Base-by-base conservation (phyloP, 768 basidiomycete species). In the Calocybe gangraenosa region DNA sequence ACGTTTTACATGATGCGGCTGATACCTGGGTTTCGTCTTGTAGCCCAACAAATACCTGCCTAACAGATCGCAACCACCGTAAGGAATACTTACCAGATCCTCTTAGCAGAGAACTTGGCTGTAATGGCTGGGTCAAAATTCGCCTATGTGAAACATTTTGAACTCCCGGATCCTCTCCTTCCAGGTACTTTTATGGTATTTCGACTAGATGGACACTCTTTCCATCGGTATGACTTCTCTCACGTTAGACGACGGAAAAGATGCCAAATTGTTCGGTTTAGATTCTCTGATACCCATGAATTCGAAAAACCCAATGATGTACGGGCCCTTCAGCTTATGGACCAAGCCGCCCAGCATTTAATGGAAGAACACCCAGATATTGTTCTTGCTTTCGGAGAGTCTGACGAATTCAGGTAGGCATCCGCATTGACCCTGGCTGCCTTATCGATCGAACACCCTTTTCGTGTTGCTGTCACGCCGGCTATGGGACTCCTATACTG, bases 271-370 rank as follows among this genome's bases (percentile, higher is more conserved):
- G 13, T 28, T 13, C 38, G 10, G 31, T n/a, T n/a, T 53, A 95
- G 92, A 38, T 92, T 99, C 59, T 87, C 93, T 1, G 87, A 90
- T 11, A 71, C 71, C 19, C 94, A 99, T 58, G 61, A 60, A 0
- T 97, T 98, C 59, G 60, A 65, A 6, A 99, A 98, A 58, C 96
- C 96, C 1, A 99, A 97, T 64, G 96, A 99, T 65, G 63, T 74
- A 40, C 79, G 86, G 10, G 96, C 92, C 0, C 72, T 99, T 5
- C 62, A 81, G 49, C 77, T 99, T 35, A 97, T 98, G 94, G 93
- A 99, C 59, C 76, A 79, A 45, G 92, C 93, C 1, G 96, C 96
- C 0, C 73, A 69, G 52, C 71, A 76, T 37, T 72, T 93, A 34
- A 89, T 99, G 89, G 69, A 81, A 22, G 82, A 86, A 57, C 84